A percentile compares a stretch with the other conserved stretches of the same genome.
These are phyloP conservation scores for Tuber magnatum DNA, from an alignment of 495 filamentous ascomycete genomes.

Conservation along the genomic window DNA sequence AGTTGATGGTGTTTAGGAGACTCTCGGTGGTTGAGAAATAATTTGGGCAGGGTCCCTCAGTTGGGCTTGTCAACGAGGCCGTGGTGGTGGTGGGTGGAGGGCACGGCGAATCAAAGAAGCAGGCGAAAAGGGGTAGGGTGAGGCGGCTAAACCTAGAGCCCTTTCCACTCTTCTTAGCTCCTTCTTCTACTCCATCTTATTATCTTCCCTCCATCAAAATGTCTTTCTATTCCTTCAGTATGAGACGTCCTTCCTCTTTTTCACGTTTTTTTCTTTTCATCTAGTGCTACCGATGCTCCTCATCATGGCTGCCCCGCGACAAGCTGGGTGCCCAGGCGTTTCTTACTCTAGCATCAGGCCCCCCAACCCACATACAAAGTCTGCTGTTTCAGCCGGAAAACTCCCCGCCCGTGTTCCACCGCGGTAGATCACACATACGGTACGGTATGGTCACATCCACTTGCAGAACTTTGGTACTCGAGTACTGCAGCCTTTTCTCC, in stretches of 20 bases:
- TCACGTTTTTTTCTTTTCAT: neutral
- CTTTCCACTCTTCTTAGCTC: neutral
- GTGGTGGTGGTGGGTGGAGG: conserved; percentile 3
- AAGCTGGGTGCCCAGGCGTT: neutral
- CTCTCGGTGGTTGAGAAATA: conserved; percentile 31
- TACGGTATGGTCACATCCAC: neutral
- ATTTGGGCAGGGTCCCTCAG: conserved; percentile 13
- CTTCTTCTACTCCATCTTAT: neutral
- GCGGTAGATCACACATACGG: neutral
- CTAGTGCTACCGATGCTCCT: neutral
- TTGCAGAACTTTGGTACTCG: neutral
- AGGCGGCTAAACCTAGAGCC: conserved; percentile 24
- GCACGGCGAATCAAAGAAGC: conserved; percentile 7
- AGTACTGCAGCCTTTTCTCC: neutral
- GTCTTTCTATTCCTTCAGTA: neutral
- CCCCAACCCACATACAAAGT: neutral
- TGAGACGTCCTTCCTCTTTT: neutral
- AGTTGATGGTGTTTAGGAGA: conserved; percentile 22
- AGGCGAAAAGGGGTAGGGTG: conserved; percentile 32
- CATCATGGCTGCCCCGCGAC: neutral
- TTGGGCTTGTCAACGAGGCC: conserved; percentile 1
- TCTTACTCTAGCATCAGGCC: neutral
- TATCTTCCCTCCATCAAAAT: neutral
- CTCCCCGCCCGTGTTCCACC: neutral
- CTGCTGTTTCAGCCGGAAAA: conserved; percentile 2